Evolutionary conservation across 2,329 filamentous ascomycete genomes (phyloP).

Genomic region (Xylaria sp.): DNA sequence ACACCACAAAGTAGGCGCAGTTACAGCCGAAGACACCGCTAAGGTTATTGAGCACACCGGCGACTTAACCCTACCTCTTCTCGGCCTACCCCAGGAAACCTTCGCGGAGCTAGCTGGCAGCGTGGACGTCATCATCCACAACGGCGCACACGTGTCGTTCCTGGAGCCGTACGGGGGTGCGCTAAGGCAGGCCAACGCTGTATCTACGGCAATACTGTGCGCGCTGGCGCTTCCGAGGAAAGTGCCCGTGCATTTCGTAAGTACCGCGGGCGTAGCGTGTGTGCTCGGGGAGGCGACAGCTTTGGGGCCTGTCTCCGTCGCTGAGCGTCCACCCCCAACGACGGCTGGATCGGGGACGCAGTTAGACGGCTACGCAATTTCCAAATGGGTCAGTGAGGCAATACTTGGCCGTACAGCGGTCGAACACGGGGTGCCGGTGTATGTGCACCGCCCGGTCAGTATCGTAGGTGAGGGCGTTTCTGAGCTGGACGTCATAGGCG

Average conservation of each 20-base stretch:
- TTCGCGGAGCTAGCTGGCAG: slow-evolving; percentile 11
- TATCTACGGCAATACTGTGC: slow-evolving; percentile 51
- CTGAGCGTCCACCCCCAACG: no score
- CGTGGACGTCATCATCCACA: slow-evolving; percentile 64
- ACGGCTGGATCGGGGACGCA: slow-evolving; percentile 45
- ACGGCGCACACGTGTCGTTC: slow-evolving; percentile 57
- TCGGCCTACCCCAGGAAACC: slow-evolving; percentile 6
- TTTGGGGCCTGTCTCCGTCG: neutral
- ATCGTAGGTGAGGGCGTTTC: no score
- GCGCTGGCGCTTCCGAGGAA: slow-evolving; percentile 47
- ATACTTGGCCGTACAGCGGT: no score
- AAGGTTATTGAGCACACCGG: slow-evolving; percentile 26
- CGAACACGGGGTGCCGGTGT: no score
- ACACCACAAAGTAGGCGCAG: no score
- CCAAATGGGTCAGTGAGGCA: slow-evolving; percentile 47
- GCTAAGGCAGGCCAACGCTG: slow-evolving; percentile 52
- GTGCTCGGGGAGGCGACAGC: slow-evolving; percentile 15
- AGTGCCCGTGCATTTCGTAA: slow-evolving; percentile 55
- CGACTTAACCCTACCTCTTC: neutral
- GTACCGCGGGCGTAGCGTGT: slow-evolving; percentile 45
- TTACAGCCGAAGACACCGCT: no score
- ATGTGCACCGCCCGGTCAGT: no score
- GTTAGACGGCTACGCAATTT: slow-evolving; percentile 6
- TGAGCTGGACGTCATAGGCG: no score
- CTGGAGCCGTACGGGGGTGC: slow-evolving; percentile 53